Evolutionary conservation across 2,329 filamentous ascomycete species (phyloP).

Genomic region (Rutstroemia sp.): DNA sequence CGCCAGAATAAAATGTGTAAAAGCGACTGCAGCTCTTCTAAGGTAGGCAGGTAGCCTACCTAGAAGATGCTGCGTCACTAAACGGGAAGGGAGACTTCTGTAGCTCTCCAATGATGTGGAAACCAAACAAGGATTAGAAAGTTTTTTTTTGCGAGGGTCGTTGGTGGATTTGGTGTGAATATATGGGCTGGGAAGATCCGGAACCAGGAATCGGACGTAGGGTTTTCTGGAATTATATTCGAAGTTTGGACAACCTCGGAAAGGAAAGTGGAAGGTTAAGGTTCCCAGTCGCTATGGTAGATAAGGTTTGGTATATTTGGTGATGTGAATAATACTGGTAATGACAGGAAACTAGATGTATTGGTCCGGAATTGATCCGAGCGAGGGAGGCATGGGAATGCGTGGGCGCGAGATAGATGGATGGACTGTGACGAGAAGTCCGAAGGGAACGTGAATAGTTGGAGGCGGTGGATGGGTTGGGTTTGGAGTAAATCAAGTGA

Average conservation of each 20-base stretch:
- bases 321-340: neutral
- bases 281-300: neutral
- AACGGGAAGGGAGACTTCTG: neutral
- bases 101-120: neutral
- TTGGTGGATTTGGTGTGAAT: neutral
- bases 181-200: neutral
- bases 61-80: slow-evolving; percentile 26
- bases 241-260: neutral
- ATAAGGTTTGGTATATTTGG: neutral
- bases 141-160: neutral
- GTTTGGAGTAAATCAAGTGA: too few species aligned
- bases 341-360: neutral
- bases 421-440: neutral
- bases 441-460: too few species aligned
- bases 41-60: slow-evolving; percentile 27
- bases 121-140: neutral
- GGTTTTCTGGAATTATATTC: neutral
- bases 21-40: slow-evolving; percentile 25
- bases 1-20: slow-evolving; percentile 11
- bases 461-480: too few species aligned
- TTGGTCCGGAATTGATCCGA: slow-evolving; percentile 5
- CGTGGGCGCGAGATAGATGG: neutral
- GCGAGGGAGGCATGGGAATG: neutral
- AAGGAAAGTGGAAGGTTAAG: too few species aligned
- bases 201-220: neutral